A percentile compares a stretch with the other conserved stretches of the same genome.
Conservation (phyloP, 2,329 filamentous ascomycete genomes). For the Mollisiaceae sp. region DNA sequence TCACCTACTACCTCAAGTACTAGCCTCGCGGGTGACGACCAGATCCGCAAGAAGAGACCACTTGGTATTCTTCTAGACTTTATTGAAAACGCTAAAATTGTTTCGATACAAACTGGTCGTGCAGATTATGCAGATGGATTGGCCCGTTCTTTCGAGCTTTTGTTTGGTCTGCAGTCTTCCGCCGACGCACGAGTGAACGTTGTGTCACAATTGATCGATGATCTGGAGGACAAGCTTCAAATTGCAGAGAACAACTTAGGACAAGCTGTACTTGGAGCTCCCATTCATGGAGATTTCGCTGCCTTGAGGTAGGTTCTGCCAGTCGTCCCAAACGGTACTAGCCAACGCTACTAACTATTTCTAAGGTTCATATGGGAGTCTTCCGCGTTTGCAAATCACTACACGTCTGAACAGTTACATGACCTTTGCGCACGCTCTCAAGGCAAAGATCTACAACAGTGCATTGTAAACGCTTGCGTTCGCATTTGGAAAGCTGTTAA, state of each 20-base stretch:
- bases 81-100: constrained; percentile 56
- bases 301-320: constrained; percentile 58
- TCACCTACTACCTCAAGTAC: not conserved
- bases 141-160: constrained; percentile 74
- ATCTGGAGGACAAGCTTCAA: constrained; percentile 67
- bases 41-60: constrained; percentile 3
- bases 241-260: constrained; percentile 70
- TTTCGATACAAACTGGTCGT: constrained; percentile 74
- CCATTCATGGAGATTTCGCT: constrained; percentile 73
- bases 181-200: constrained; percentile 54
- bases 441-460: constrained; percentile 49
- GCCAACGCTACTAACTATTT: not conserved
- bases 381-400: constrained; percentile 16
- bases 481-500: constrained; percentile 80
- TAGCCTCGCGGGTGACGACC: not conserved
- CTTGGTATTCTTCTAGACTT: constrained; percentile 51
- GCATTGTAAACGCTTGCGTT: constrained; percentile 64
- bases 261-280: constrained; percentile 67
- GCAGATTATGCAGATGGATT: constrained; percentile 94
- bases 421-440: not conserved
- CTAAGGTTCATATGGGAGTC: constrained; percentile 38
- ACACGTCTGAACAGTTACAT: not conserved
- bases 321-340: not conserved
- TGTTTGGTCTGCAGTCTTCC: constrained; percentile 62
- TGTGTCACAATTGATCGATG: constrained; percentile 61